Evolutionary conservation across 805 yeast species (phyloP).

Genomic region (Saturnispora saitoi): DNA sequence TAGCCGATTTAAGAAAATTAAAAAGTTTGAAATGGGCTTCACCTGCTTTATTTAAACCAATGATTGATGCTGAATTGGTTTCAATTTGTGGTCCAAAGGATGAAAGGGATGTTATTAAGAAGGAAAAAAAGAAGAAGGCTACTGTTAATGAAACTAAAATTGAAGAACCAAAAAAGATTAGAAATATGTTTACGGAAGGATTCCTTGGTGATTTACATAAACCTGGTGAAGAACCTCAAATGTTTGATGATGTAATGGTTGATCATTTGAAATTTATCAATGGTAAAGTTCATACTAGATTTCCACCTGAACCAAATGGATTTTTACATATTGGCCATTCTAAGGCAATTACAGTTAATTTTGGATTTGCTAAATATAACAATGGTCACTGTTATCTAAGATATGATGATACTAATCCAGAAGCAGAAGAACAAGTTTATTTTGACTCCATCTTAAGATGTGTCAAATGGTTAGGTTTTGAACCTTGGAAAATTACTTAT

Average conservation of each 20-base stretch:
- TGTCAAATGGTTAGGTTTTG: constrained; percentile 89
- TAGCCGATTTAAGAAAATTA: constrained; percentile 68
- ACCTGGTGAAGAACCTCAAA: constrained; percentile 93
- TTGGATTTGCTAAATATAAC: constrained; percentile 88
- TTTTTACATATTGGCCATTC: constrained; percentile 96
- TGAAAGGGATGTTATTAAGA: constrained; percentile 79
- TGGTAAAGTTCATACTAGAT: constrained; percentile 84
- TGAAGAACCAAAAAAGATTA: constrained; percentile 22
- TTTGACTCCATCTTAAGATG: constrained; percentile 77
- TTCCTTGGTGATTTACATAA: constrained; percentile 91
- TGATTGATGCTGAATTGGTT: constrained; percentile 70
- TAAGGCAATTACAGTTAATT: constrained; percentile 94
- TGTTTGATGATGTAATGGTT: constrained; percentile 72
- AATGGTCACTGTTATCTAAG: constrained; percentile 86
- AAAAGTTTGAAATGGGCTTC: constrained; percentile 87
- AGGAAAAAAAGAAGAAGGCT: constrained; percentile 56
- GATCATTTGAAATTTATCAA: constrained; percentile 71
- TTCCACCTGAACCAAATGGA: constrained; percentile 99
- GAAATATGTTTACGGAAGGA: constrained; percentile 92
- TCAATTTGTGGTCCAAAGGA: constrained; percentile 86
- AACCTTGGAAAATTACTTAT: constrained; percentile 90
- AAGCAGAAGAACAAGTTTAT: constrained; percentile 92
- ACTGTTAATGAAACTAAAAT: constrained; percentile 11
- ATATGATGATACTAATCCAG: constrained; percentile 97
- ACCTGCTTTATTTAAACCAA: constrained; percentile 78